Conservation (phyloP, 1,139 yeast genomes). For the Sugiyamaella xylanicola region DNA sequence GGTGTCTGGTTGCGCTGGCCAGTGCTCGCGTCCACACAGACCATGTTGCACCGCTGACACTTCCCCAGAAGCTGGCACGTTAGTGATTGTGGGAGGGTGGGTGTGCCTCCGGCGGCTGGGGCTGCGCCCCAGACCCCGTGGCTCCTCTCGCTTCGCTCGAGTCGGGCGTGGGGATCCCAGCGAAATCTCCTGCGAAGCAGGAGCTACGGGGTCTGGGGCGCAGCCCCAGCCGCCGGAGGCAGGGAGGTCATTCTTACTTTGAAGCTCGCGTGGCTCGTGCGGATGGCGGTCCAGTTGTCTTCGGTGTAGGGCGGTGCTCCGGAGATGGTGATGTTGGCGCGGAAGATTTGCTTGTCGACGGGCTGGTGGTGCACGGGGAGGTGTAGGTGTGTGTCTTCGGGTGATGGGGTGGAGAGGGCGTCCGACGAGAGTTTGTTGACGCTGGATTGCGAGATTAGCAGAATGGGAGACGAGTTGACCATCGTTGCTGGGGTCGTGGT, state of each 20-base stretch:
- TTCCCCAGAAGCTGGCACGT: slow-evolving; percentile 30
- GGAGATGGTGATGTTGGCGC: slow-evolving; percentile 45
- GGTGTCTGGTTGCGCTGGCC: slow-evolving; percentile 46
- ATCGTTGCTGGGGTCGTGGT: slow-evolving; percentile 22
- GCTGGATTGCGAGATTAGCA: slow-evolving; percentile 42
- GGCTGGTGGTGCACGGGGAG: slow-evolving; percentile 3
- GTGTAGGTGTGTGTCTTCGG: not conserved
- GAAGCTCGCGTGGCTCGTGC: slow-evolving; percentile 25
- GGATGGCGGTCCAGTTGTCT: slow-evolving; percentile 41
- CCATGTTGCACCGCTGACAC: slow-evolving; percentile 50
- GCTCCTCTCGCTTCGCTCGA: not conserved
- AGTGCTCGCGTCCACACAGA: slow-evolving; percentile 43
- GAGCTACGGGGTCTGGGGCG: slow-evolving; percentile 1
- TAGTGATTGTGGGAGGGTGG: not conserved
- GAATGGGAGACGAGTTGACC: slow-evolving; percentile 46
- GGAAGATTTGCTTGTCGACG: slow-evolving; percentile 36
- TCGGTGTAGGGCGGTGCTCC: slow-evolving; percentile 42
- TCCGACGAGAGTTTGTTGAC: slow-evolving; percentile 30
- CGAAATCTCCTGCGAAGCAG: too few species aligned
- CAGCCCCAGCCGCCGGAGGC: slow-evolving; percentile 9
- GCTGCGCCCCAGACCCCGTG: slow-evolving; percentile 1
- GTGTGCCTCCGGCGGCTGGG: not conserved
- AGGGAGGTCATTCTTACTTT: slow-evolving; percentile 21
- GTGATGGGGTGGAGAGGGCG: not conserved
- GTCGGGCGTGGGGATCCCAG: not conserved